These are phyloP conservation scores for Trichoderma orchidacearum DNA, from an alignment of 495 filamentous ascomycete genomes.

Conservation along the genomic window DNA sequence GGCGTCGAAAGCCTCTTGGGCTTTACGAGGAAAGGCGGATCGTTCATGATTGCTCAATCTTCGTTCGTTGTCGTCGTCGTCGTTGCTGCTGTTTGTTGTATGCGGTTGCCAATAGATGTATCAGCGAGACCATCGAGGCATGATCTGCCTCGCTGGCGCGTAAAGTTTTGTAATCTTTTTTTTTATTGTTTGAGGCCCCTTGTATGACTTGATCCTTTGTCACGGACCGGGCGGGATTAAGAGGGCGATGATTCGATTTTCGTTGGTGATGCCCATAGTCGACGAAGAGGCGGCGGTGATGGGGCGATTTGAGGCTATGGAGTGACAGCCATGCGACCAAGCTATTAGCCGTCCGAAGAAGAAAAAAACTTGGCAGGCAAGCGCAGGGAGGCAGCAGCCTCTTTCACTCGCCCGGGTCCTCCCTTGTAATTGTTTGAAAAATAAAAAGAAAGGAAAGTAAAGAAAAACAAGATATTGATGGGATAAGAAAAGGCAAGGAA, in stretches of 20 bases:
- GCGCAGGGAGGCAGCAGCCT: background rate
- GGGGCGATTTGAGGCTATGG: background rate
- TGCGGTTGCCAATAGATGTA: background rate
- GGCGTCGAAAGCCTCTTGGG: conserved; percentile 9
- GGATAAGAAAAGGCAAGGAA: background rate
- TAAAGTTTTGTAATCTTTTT: background rate
- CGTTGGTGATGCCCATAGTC: conserved; percentile 4
- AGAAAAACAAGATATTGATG: background rate
- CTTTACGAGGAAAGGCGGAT: conserved; percentile 10
- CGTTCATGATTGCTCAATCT: conserved; percentile 8
- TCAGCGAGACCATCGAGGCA: background rate
- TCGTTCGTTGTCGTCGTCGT: background rate
- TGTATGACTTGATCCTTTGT: background rate
- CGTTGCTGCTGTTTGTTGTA: background rate
- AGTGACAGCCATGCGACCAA: background rate
- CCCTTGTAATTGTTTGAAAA: background rate
- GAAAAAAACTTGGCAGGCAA: background rate
- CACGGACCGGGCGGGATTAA: conserved; percentile 1
- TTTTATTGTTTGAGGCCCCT: background rate
- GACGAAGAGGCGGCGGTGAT: background rate
- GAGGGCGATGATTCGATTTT: background rate
- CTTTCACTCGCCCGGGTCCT: background rate
- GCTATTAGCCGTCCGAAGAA: background rate
- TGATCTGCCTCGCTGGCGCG: background rate
- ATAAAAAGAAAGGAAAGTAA: background rate